A percentile compares a stretch with the other conserved stretches of the same genome.
phyloP scores from a whole-genome alignment of 2,329 filamentous ascomycete species.

The Aspergillus versicolor region DNA sequence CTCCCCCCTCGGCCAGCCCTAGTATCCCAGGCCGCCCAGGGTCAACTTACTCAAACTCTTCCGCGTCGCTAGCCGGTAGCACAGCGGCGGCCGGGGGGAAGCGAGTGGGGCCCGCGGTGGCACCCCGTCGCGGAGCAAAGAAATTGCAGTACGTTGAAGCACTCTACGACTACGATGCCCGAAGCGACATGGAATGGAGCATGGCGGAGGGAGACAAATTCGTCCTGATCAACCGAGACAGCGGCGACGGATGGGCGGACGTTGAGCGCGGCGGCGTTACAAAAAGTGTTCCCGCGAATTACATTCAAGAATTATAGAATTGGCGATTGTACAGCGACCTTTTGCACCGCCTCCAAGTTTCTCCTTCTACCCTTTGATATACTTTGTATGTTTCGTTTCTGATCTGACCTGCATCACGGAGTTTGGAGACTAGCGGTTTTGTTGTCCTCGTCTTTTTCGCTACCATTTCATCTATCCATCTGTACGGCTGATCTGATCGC shows the following conservation, averaged over 20 bases:
- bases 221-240: slow-evolving; percentile 82
- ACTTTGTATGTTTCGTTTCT: slow-evolving; percentile 6
- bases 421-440: slow-evolving; percentile 9
- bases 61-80: slow-evolving; percentile 63
- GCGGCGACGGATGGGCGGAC: slow-evolving; percentile 94
- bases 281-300: slow-evolving; percentile 90
- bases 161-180: slow-evolving; percentile 85
- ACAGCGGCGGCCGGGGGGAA: slow-evolving; percentile 51
- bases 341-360: background rate
- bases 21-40: slow-evolving; percentile 58
- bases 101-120: slow-evolving; percentile 89
- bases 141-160: slow-evolving; percentile 92
- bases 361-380: background rate
- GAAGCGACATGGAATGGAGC: slow-evolving; percentile 80
- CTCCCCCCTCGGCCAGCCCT: slow-evolving; percentile 38
- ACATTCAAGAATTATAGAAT: slow-evolving; percentile 68
- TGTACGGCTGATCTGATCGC: background rate
- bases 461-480: background rate
- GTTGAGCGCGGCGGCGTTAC: slow-evolving; percentile 87
- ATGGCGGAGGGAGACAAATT: slow-evolving; percentile 92
- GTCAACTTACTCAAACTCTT: slow-evolving; percentile 76
- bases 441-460: background rate
- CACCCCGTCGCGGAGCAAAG: slow-evolving; percentile 86
- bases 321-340: background rate
- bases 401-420: slow-evolving; percentile 10